phyloP scores from a whole-genome alignment of 306 rosid species.

The Lithocarpus polystachyus region DNA sequence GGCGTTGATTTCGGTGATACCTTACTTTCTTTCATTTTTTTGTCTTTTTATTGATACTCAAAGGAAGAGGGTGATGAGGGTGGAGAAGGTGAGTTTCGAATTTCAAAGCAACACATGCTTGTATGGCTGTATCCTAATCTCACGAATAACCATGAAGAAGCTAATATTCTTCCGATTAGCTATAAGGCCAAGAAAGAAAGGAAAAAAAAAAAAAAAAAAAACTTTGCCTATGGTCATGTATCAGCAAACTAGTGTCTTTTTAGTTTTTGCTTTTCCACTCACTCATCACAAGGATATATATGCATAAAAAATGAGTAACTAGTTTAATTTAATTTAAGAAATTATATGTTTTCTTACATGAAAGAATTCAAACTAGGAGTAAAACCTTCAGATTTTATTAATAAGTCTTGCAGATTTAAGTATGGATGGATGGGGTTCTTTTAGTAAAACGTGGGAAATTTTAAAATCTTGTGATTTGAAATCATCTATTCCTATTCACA shows the following conservation, averaged over 20 bases:
- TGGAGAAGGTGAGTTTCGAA: slow-evolving; percentile 45
- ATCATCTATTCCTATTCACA: no score
- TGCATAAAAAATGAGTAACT: not conserved
- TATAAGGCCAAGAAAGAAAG: slow-evolving; percentile 23
- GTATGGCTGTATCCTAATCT: slow-evolving; percentile 63
- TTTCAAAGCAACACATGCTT: slow-evolving; percentile 80
- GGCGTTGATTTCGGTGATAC: slow-evolving; percentile 98
- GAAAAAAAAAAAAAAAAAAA: not conserved
- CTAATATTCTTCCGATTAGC: slow-evolving; percentile 52
- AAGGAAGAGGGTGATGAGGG: slow-evolving; percentile 27
- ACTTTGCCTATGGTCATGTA: not conserved
- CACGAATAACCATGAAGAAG: slow-evolving; percentile 44
- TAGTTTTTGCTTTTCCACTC: not conserved
- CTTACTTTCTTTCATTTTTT: slow-evolving; percentile 73
- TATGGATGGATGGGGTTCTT: not conserved
- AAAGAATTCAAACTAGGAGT: not conserved
- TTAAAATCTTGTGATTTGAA: no score
- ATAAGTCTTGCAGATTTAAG: not conserved
- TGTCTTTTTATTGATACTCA: slow-evolving; percentile 82
- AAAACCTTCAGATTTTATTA: not conserved
- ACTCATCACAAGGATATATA: slow-evolving; percentile 12
- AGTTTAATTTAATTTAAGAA: not conserved
- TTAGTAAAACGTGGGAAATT: not conserved
- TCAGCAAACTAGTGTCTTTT: not conserved
- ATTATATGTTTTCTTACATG: not conserved